Conservation (phyloP, 108 stramenopile genomes). For the Stephanodiscus minutulus region DNA sequence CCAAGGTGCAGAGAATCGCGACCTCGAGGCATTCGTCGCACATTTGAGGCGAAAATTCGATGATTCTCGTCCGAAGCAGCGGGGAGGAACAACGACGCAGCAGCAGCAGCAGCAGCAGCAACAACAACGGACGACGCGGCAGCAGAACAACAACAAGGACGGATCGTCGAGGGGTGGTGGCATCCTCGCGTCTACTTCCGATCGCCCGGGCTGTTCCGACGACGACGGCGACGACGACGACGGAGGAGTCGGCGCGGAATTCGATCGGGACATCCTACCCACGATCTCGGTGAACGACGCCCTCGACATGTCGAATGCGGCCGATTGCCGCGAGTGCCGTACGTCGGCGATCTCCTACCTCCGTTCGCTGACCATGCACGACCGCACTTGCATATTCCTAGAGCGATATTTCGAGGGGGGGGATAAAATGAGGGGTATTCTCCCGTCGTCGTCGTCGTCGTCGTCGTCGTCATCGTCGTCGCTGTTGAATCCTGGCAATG, state of each 20-base stretch:
- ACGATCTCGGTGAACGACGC: slow-evolving; percentile 28
- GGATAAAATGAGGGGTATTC: background rate
- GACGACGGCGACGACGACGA: no score
- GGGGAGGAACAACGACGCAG: no score
- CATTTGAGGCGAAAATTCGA: slow-evolving; percentile 26
- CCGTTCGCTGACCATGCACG: slow-evolving; percentile 1
- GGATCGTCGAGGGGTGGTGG: background rate
- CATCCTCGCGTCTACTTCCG: no score
- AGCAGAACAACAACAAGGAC: background rate
- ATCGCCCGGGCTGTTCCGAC: no score
- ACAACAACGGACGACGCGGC: slow-evolving; percentile 5
- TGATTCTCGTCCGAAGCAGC: background rate
- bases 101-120: no score
- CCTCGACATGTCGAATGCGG: background rate
- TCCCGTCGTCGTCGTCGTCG: no score
- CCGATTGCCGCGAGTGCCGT: slow-evolving; percentile 22
- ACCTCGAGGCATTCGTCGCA: slow-evolving; percentile 15
- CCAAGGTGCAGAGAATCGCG: slow-evolving; percentile 1
- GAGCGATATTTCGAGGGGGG: background rate
- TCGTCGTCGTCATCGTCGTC: no score
- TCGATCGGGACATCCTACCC: slow-evolving; percentile 24
- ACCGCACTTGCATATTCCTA: no score
- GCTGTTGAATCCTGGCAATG: background rate
- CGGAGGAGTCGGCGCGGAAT: no score
- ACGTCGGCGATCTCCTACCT: slow-evolving; percentile 12